These are phyloP conservation scores for Myriangium duriaei DNA, from an alignment of 2,329 filamentous ascomycete species.

Conservation along the genomic window DNA sequence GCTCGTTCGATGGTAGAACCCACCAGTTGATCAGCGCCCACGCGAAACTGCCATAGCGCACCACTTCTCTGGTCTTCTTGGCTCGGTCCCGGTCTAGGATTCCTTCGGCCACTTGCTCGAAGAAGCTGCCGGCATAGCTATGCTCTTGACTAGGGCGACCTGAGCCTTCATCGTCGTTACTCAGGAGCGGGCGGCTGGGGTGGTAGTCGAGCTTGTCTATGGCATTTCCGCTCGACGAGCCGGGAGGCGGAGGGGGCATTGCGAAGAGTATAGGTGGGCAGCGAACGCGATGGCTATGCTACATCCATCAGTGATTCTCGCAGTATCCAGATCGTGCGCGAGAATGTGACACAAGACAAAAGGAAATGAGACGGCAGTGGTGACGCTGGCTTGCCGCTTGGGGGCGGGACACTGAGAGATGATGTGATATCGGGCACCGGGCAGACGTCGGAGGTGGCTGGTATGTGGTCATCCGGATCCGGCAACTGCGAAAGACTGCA, in stretches of 20 bases:
- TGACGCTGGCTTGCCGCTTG: too few relatives aligned
- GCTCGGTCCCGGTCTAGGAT: constrained; percentile 45
- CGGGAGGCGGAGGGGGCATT: constrained; percentile 1
- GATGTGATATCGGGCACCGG: too few relatives aligned
- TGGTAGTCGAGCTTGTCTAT: constrained; percentile 42
- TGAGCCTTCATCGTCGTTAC: constrained; percentile 21
- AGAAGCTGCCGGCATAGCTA: constrained; percentile 41
- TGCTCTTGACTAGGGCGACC: constrained; percentile 28
- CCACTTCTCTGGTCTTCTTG: constrained; percentile 40
- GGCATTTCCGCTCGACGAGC: constrained; percentile 2
- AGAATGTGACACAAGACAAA: too few relatives aligned
- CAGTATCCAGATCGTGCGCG: too few relatives aligned
- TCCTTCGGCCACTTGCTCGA: constrained; percentile 48
- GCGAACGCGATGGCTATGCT: neutral
- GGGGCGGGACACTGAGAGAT: too few relatives aligned
- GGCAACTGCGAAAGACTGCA: too few relatives aligned
- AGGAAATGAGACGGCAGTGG: too few relatives aligned
- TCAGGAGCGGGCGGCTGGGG: constrained; percentile 29
- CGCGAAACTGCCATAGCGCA: constrained; percentile 44
- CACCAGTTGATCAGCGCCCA: constrained; percentile 50
- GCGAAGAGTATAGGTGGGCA: neutral
- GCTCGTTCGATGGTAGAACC: constrained; percentile 11
- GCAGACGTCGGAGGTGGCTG: too few relatives aligned
- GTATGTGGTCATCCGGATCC: too few relatives aligned
- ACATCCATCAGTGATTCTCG: constrained; percentile 1